A percentile compares a stretch with the other conserved stretches of the same genome.
Conservation (phyloP, 75 land plant species). For the Pinus albicaulis region DNA sequence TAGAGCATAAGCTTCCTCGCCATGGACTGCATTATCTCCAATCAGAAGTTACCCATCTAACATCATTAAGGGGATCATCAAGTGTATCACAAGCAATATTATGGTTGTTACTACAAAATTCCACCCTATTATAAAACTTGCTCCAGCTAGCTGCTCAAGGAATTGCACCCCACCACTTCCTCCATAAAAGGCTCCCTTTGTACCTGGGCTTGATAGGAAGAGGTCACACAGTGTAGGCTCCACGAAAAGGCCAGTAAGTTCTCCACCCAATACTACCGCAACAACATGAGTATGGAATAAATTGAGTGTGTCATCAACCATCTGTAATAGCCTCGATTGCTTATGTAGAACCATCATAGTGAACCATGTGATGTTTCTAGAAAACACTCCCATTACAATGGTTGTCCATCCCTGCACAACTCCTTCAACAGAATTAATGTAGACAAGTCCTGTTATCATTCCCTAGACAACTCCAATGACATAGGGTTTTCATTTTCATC, state of each 20-base stretch:
- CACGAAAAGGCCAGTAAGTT: constrained; percentile 56
- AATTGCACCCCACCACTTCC: constrained; percentile 37
- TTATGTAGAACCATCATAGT: constrained; percentile 55
- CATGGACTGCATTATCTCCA: constrained; percentile 54
- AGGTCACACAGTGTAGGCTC: constrained; percentile 43
- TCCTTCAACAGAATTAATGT: constrained; percentile 51
- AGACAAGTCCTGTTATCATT: constrained; percentile 67
- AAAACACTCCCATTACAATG: constrained; percentile 43
- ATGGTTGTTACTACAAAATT: constrained; percentile 32
- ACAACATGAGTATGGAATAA: constrained; percentile 78
- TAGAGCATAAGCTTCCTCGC: constrained; percentile 58
- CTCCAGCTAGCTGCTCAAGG: constrained; percentile 32
- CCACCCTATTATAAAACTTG: constrained; percentile 23
- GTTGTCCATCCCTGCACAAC: constrained; percentile 69
- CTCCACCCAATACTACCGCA: constrained; percentile 62
- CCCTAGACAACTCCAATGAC: constrained; percentile 75
- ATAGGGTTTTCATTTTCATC: constrained; percentile 63
- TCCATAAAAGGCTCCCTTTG: neutral
- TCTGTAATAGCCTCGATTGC: constrained; percentile 19
- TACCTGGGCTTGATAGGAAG: neutral
- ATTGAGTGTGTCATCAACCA: constrained; percentile 63
- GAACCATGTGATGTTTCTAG: constrained; percentile 49
- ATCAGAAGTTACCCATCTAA: constrained; percentile 26
- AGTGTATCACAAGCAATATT: constrained; percentile 30
- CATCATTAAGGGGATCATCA: constrained; percentile 31